Evolutionary conservation across 768 basidiomycete genomes (phyloP).

Genomic region (Coprinopsis sp.): DNA sequence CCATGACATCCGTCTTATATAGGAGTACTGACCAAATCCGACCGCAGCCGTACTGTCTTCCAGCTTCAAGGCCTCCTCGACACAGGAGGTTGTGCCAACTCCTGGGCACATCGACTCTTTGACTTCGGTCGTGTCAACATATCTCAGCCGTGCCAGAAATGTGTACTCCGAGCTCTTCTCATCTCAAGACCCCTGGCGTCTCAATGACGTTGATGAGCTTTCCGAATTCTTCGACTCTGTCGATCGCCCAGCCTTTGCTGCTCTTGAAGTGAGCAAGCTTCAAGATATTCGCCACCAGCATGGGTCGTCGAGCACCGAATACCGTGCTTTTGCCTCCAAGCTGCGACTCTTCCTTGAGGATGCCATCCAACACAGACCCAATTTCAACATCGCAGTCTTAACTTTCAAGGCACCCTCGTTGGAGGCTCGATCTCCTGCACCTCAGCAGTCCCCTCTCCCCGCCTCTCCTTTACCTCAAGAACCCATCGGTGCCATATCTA

Average conservation of each 20-base stretch:
- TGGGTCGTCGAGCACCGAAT: conserved; percentile 53
- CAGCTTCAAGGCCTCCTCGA: conserved; percentile 28
- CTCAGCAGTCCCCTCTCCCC: conserved; percentile 42
- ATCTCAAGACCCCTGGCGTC: conserved; percentile 24
- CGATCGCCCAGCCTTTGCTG: conserved; percentile 52
- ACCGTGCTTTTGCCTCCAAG: conserved; percentile 38
- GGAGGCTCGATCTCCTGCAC: conserved; percentile 33
- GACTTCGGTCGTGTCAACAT: conserved; percentile 52
- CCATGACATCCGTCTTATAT: conserved; percentile 12
- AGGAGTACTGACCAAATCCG: conserved; percentile 9
- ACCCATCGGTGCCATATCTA: conserved; percentile 55
- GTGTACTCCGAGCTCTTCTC: conserved; percentile 53
- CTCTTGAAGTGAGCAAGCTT: conserved; percentile 54
- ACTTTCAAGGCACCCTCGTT: conserved; percentile 31
- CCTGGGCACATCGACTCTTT: conserved; percentile 35
- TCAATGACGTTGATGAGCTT: conserved; percentile 32
- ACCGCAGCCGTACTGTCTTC: conserved; percentile 61
- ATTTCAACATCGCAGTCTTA: conserved; percentile 49
- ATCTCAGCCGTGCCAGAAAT: conserved; percentile 52
- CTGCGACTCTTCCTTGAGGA: conserved; percentile 46
- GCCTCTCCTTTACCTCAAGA: conserved; percentile 38
- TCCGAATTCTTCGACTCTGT: conserved; percentile 51
- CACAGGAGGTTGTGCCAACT: conserved; percentile 41
- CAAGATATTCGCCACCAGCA: conserved; percentile 40
- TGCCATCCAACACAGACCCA: conserved; percentile 29